Conservation (phyloP, 345 rosid species). For the Brassica nigra region DNA sequence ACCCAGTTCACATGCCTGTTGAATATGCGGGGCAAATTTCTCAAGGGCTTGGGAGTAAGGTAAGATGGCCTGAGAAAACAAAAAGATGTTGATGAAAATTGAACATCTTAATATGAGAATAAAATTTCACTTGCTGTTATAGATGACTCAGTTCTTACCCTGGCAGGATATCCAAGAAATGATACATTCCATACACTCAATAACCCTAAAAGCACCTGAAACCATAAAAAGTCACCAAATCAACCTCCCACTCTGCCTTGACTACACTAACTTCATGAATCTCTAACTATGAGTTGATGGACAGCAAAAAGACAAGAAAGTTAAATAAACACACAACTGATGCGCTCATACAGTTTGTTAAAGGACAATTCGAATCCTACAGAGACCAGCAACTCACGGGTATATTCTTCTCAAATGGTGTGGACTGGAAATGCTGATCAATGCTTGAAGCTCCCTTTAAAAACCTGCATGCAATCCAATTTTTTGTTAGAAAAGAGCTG, state of each 20-base stretch:
- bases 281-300: background rate
- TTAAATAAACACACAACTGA: background rate
- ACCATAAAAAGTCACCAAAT: conserved; percentile 1
- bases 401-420: conserved; percentile 77
- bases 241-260: background rate
- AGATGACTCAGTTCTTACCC: conserved; percentile 51
- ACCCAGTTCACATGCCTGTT: conserved; percentile 61
- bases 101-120: conserved; percentile 3
- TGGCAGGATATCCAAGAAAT: conserved; percentile 90
- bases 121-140: conserved; percentile 21
- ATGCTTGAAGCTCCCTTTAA: conserved; percentile 90
- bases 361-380: background rate
- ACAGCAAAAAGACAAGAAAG: background rate
- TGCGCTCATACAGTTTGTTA: background rate
- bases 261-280: background rate
- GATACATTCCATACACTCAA: conserved; percentile 94
- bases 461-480: conserved; percentile 57
- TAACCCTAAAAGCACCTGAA: conserved; percentile 87
- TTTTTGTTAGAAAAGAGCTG: background rate
- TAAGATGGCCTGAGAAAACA: conserved; percentile 77
- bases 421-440: conserved; percentile 77
- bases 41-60: conserved; percentile 95
- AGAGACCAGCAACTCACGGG: conserved; percentile 59
- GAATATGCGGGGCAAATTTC: conserved; percentile 95
- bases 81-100: conserved; percentile 17